phyloP scores from a whole-genome alignment of 345 rosid genomes.

The Pseudoturritis turrita region DNA sequence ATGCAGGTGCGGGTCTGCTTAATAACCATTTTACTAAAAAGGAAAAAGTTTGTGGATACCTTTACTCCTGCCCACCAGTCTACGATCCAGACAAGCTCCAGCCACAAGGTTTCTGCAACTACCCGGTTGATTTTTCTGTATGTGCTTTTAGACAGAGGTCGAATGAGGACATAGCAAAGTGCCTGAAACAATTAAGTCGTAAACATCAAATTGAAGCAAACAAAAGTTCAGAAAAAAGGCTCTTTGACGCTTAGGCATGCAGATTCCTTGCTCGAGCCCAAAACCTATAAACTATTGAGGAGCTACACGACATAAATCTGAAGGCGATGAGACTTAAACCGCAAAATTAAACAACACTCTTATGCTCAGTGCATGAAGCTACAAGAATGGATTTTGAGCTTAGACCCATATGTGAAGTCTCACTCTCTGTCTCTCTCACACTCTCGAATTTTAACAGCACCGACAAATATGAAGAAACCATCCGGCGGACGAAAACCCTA shows the following conservation, averaged over 20 bases:
- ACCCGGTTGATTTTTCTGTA: constrained; percentile 70
- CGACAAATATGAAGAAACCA: neutral
- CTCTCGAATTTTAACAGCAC: neutral
- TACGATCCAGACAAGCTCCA: constrained; percentile 84
- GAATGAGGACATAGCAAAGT: constrained; percentile 55
- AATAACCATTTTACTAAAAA: neutral
- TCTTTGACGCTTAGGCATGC: neutral
- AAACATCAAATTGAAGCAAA: constrained; percentile 16
- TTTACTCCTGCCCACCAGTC: constrained; percentile 98
- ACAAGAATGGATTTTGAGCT: neutral
- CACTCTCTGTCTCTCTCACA: neutral
- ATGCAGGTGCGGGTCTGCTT: neutral
- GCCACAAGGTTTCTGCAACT: constrained; percentile 81
- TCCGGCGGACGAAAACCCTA: constrained; percentile 4
- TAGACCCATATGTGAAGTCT: neutral
- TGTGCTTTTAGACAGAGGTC: constrained; percentile 72
- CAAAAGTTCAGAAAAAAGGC: neutral
- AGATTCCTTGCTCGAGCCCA: neutral
- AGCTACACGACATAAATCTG: no score
- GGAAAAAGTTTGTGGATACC: constrained; percentile 36
- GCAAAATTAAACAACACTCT: neutral
- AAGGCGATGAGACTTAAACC: neutral
- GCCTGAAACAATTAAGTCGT: constrained; percentile 52
- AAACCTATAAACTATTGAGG: no score
- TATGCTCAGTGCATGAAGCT: neutral